Evolutionary conservation across 257 asterid species (phyloP).

Genomic region (Solanum phureja): DNA sequence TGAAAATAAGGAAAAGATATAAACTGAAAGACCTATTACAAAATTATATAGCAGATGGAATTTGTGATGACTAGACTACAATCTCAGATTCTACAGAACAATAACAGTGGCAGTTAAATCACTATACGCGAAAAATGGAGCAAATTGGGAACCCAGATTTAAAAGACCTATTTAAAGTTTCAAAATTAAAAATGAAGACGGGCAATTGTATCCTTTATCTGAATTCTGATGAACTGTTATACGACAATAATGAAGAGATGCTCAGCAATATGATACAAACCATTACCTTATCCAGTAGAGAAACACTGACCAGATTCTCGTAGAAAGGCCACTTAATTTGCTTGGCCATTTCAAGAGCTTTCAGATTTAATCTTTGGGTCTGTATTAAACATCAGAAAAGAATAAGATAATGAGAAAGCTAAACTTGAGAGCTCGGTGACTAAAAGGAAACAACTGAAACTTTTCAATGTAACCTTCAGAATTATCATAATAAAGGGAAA

Average conservation of each 20-base stretch:
- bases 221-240: background rate
- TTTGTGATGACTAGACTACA: background rate
- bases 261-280: background rate
- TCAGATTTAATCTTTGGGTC: slow-evolving; percentile 55
- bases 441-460: background rate
- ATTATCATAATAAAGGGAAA: slow-evolving; percentile 63
- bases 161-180: background rate
- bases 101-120: background rate
- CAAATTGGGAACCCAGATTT: background rate
- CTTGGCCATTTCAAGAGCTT: slow-evolving; percentile 67
- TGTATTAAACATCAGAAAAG: slow-evolving; percentile 22
- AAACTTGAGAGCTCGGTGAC: background rate
- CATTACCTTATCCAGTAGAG: slow-evolving; percentile 46
- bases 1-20: background rate
- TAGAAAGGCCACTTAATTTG: slow-evolving; percentile 69
- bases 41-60: background rate
- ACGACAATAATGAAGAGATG: background rate
- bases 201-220: background rate
- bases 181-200: background rate
- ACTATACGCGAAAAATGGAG: background rate
- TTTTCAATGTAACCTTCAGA: slow-evolving; percentile 51
- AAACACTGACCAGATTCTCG: slow-evolving; percentile 33
- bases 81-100: background rate
- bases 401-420: slow-evolving; percentile 3
- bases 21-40: background rate